Base-by-base conservation (phyloP, 768 basidiomycete species). In the Symmetrospora coprosmae region DNA sequence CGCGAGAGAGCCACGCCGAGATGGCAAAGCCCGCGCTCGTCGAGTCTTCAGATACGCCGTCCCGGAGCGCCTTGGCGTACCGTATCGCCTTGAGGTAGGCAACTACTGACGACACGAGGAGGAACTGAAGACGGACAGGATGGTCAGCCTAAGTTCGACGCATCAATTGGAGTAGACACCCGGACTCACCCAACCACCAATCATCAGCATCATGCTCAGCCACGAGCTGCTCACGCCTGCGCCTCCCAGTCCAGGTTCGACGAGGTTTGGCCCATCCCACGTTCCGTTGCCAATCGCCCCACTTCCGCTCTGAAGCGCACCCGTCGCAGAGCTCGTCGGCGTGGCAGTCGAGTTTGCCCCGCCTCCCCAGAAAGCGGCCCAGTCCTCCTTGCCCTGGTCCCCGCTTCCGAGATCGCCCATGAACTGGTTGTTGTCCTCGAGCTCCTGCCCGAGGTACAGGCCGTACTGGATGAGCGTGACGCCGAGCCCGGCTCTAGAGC, bases 391-490 rank as follows among this genome's bases (percentile, higher is more conserved):
- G 16, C 55, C 55, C 6, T 31, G 28, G n/a, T 58, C 40, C 11
- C 43, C 43, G 2, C 27, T 25, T 13, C 21, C 19, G 17, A n/a
- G 4, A 45, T 38, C 55, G 14, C 25, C 55, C 4, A 43, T 21
- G 37, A 34, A n/a, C 27, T 40, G 23, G 37, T 40, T 35, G n/a
- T 58, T 28, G 30, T 46, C 55, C 16, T 25, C 59, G 40, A 61
- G 62, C 21, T 65, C 59, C 46, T 63, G 62, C n/a, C n/a, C n/a
- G 17, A 69, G 49, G 59, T 66, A 69, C 60, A 69, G 65, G 34
- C 91, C 92, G 66, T 83, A 87, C 69, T 96, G 92, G 64, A 96
- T 91, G 62, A 96, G 76, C 0, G 88, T 97, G 66, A 94, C 78
- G 17, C 92, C 92, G n/a, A 99, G 81, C 30, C 92, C 92, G 0